Evolutionary conservation across 441 rosid genomes (phyloP), one percentile per base, ranked within the genome.

Genomic region (Viola pubescens): DNA sequence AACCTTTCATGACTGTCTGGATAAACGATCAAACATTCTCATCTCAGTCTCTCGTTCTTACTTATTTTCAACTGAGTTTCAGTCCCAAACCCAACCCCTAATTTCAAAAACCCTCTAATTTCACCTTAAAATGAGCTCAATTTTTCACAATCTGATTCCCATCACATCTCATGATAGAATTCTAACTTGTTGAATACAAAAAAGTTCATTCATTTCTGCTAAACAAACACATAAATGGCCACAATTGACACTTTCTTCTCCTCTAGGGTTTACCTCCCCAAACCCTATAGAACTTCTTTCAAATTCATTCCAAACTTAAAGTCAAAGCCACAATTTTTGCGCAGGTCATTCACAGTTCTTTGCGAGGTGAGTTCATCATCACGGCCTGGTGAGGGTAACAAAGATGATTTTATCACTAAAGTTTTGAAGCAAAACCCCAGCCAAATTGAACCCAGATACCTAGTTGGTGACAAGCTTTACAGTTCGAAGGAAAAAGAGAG

Each of bases 341-440:
- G 64, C 51, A 83, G 78, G 1, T 79, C 88, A 43, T 71, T 75
- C 64, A 75, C 82, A 1, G 78, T 87, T 60, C 54, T 74, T 0
- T 83, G 91, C 72, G 76, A 80, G 61, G 58, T 72, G 78, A 75
- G 63, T 59, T 57, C 85, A 19, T 60, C 62, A 60, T 64, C 85
- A 39, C 70, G 52, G 59, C 34, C 78, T 34, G 69, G 73, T 12
- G 81, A 67, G 48, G 55, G 59, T 71, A 69, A 38, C 37, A 73
- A 68, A 7, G 91, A 87, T 46, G 98, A 88, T 73, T 91, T 88
- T 74, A 80, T 91, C 14, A 72, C 91, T 43, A 85, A 78, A 77
- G 83, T 86, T 70, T 65, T 91, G 81, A 76, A 81, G 81, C 83
- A 89, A 78, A 89, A 91, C 49, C 98, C 98, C 43, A 85, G 91